Base-by-base conservation (phyloP, 768 basidiomycete species). In the Collybiopsis luxurians region DNA sequence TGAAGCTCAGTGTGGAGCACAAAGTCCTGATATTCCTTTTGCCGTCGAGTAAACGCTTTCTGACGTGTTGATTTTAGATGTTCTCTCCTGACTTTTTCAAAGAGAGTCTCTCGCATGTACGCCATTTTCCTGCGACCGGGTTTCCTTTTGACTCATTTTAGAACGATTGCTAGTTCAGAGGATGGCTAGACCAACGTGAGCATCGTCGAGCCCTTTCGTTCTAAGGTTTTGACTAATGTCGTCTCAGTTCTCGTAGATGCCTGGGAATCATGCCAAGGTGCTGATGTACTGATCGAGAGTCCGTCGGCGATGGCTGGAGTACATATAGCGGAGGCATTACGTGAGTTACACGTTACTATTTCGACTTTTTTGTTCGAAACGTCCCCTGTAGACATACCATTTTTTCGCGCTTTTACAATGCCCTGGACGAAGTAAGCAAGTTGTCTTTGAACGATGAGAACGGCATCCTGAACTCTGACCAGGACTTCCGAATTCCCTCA, bases 61-160 rank as follows among this genome's bases (percentile, higher is more conserved):
- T 42, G 40, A 40, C 42, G 30, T 34, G 42, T 39, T 51, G 26
- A 36, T 60, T 53, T 60, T 24, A 84, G 83, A 87, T 87, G 83
- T 87, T 87, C 65, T 86, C 85, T 7, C 85, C 85, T 0, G 83
- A 84, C 19, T 89, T 86, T 62, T 87, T 89, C 76, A 84, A 77
- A 63, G 80, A 85, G 63, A 81, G 81, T 55, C 61, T 89, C 4
- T 73, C 73, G 2, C 77, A 82, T 60, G 81, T 82, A 58, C 57
- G 80, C 54, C 15, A 6, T 23, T 12, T 34, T 44, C 55, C 52
- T 44, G n/a, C 5, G 13, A 34, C 5, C 13, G 6, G 13, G 13
- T 34, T 34, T 13, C 13, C 31, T 34, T 13, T 34, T n/a, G n/a
- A n/a, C n/a, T n/a, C n/a, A 34, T 13, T 34, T 39, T 10, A 9